Percentiles rank a stretch among this genome's conserved stretches.
Evolutionary conservation across 495 filamentous ascomycete genomes (phyloP).

Genomic region (Echria macrotheca): DNA sequence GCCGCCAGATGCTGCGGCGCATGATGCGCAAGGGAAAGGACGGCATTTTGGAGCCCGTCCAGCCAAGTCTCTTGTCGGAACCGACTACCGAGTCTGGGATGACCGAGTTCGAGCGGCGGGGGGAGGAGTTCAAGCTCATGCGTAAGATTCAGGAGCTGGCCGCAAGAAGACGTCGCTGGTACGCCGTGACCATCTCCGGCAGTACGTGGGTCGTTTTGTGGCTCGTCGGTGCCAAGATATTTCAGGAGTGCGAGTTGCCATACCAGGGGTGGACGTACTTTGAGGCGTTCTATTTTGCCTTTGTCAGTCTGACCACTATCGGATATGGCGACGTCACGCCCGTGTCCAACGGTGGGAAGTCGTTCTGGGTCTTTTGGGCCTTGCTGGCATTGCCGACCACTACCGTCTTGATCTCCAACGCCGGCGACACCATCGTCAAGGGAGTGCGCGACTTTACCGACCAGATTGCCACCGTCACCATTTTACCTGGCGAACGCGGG

Average conservation of each 20-base stretch:
- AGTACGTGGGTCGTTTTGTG: slow-evolving; percentile 66
- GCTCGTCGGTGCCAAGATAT: slow-evolving; percentile 72
- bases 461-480: slow-evolving; percentile 65
- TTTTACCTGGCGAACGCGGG: slow-evolving; percentile 63
- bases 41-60: slow-evolving; percentile 46
- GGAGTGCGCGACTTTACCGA: slow-evolving; percentile 63
- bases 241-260: slow-evolving; percentile 42
- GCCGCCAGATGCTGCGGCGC: slow-evolving; percentile 48
- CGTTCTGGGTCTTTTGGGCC: slow-evolving; percentile 90
- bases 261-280: slow-evolving; percentile 73
- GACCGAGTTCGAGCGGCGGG: slow-evolving; percentile 55
- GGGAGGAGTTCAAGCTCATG: slow-evolving; percentile 80
- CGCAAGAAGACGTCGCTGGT: slow-evolving; percentile 59
- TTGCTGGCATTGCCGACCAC: slow-evolving; percentile 75
- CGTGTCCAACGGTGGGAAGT: slow-evolving; percentile 62
- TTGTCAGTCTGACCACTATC: slow-evolving; percentile 73
- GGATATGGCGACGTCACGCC: slow-evolving; percentile 78
- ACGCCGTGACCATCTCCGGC: slow-evolving; percentile 57
- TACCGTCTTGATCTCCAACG: slow-evolving; percentile 79
- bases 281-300: slow-evolving; percentile 72
- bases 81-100: slow-evolving; percentile 4
- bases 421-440: slow-evolving; percentile 73
- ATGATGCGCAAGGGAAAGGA: slow-evolving; percentile 45
- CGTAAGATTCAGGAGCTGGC: slow-evolving; percentile 67
- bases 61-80: not conserved